Conservation (phyloP, 305 asterid genomes). For the Solanum hybrid region DNA sequence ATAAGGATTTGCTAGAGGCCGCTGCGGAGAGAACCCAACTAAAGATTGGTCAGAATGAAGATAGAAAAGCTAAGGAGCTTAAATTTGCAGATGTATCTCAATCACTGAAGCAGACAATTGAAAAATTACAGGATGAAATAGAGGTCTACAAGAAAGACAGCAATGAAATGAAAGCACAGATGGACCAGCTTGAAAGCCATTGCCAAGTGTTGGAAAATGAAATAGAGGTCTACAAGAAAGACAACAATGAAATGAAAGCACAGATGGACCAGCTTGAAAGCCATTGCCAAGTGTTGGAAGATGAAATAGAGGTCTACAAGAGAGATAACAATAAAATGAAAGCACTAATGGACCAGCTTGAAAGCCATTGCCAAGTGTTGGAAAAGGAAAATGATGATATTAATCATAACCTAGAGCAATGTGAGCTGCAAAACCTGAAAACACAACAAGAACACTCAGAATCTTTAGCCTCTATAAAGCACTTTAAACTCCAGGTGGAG, state of each 20-base stretch:
- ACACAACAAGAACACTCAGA: conserved; percentile 37
- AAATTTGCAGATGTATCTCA: conserved; percentile 35
- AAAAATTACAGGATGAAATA: conserved; percentile 44
- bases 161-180: conserved; percentile 35
- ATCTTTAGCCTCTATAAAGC: conserved; percentile 42
- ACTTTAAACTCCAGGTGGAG: conserved; percentile 20
- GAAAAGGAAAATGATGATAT: conserved; percentile 43
- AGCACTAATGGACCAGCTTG: conserved; percentile 38
- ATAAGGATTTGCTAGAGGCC: conserved; percentile 31
- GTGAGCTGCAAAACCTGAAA: conserved; percentile 37
- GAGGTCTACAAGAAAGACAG: conserved; percentile 54
- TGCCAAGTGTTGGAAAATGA: conserved; percentile 41
- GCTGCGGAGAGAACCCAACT: conserved; percentile 18
- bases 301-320: conserved; percentile 54
- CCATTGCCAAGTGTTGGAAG: conserved; percentile 39
- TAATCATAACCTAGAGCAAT: conserved; percentile 36
- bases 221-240: conserved; percentile 53
- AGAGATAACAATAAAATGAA: conserved; percentile 47
- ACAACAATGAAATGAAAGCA: conserved; percentile 39
- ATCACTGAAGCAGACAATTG: conserved; percentile 41
- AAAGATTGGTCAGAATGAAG: conserved; percentile 25
- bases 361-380: conserved; percentile 37
- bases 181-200: conserved; percentile 43
- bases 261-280: conserved; percentile 39
- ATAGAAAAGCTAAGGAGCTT: conserved; percentile 21